A percentile compares a stretch with the other conserved stretches of the same genome.
Conservation (phyloP, 1,284 basidiomycete genomes). For the Marasmius sp. region DNA sequence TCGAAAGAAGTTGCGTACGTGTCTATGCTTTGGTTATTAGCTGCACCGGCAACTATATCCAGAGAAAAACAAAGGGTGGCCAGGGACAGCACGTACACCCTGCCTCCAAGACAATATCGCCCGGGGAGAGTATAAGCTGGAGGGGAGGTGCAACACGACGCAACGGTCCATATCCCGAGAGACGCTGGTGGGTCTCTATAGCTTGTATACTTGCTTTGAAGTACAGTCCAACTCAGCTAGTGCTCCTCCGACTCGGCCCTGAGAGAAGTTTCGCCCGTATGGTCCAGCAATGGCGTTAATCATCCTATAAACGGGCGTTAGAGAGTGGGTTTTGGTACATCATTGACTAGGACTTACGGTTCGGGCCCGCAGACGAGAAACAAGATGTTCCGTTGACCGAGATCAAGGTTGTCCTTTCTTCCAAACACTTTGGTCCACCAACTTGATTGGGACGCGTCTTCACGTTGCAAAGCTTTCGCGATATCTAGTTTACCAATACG, state of each 20-base stretch:
- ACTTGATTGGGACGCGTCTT: slow-evolving; percentile 20
- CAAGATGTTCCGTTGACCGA: slow-evolving; percentile 41
- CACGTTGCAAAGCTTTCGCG: slow-evolving; percentile 34
- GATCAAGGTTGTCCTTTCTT: slow-evolving; percentile 20
- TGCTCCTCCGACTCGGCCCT: slow-evolving; percentile 70
- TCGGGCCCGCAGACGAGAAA: slow-evolving; percentile 81
- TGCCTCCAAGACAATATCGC: no score
- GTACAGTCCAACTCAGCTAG: slow-evolving; percentile 64
- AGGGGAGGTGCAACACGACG: not conserved
- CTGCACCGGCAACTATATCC: no score
- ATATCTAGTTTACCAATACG: slow-evolving; percentile 48
- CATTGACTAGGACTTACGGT: slow-evolving; percentile 46
- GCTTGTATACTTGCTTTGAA: slow-evolving; percentile 67
- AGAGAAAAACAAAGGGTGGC: no score
- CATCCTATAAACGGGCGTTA: slow-evolving; percentile 51
- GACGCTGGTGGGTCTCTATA: slow-evolving; percentile 35
- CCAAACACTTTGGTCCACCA: slow-evolving; percentile 49
- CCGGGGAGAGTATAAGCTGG: no score
- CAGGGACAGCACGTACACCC: no score
- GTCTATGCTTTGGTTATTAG: no score
- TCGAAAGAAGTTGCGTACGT: no score
- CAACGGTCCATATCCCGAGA: not conserved
- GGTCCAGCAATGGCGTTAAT: slow-evolving; percentile 72
- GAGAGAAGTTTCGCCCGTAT: slow-evolving; percentile 71
- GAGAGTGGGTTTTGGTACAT: slow-evolving; percentile 8